Evolutionary conservation across 768 basidiomycete species (phyloP).

Genomic region (Candolleomyces efflorescens): DNA sequence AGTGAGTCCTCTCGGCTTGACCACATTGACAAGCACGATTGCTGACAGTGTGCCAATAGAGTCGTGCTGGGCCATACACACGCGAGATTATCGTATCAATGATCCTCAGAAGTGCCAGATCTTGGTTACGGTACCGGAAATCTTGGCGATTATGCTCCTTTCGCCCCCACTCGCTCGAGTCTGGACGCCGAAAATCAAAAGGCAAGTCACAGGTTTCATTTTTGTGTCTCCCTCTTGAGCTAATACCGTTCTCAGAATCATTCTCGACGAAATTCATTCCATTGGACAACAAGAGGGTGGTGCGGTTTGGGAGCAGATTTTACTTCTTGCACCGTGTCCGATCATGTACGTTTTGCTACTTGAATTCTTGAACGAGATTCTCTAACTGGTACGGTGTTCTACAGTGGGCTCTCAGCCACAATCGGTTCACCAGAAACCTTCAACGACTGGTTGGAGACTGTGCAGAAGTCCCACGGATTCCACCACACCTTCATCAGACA

Average conservation of each 20-base stretch:
- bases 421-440: slow-evolving; percentile 63
- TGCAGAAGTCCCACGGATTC: slow-evolving; percentile 57
- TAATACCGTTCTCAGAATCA: slow-evolving; percentile 41
- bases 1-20: slow-evolving; percentile 27
- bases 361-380: not conserved
- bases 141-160: slow-evolving; percentile 64
- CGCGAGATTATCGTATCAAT: slow-evolving; percentile 58
- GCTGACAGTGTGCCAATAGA: slow-evolving; percentile 26
- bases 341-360: slow-evolving; percentile 48
- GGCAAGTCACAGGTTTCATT: slow-evolving; percentile 33
- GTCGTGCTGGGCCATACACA: slow-evolving; percentile 62
- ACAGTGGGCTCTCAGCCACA: slow-evolving; percentile 67
- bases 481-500: slow-evolving; percentile 58
- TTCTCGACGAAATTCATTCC: slow-evolving; percentile 64
- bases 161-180: slow-evolving; percentile 56
- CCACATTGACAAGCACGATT: not conserved
- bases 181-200: slow-evolving; percentile 63
- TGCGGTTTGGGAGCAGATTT: slow-evolving; percentile 71
- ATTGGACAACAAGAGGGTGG: slow-evolving; percentile 71
- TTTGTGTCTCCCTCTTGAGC: not conserved
- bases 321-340: slow-evolving; percentile 65
- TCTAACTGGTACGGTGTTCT: not conserved
- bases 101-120: slow-evolving; percentile 69
- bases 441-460: slow-evolving; percentile 58
- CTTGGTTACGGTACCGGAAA: slow-evolving; percentile 69